Conservation (phyloP, 2,329 filamentous ascomycete genomes). For the Zymoseptoria passerinii region DNA sequence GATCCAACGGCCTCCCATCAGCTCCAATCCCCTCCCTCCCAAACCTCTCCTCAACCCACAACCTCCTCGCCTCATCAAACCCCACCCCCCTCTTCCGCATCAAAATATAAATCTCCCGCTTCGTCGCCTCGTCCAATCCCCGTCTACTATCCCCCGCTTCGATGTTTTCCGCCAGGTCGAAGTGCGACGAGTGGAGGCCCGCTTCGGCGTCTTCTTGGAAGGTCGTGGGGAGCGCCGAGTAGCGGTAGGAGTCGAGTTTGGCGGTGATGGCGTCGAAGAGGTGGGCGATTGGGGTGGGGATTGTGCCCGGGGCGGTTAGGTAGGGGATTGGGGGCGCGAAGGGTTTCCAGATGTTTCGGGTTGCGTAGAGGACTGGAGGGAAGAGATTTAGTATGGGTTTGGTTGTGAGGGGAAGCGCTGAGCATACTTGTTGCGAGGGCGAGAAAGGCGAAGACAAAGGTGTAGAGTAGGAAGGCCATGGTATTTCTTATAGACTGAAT, state of each 20-base stretch:
- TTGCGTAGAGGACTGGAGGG: slow-evolving; percentile 62
- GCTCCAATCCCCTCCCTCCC: slow-evolving; percentile 78
- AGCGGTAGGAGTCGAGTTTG: slow-evolving; percentile 45
- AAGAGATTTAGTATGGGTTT: background rate
- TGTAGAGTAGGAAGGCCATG: slow-evolving; percentile 79
- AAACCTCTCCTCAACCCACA: slow-evolving; percentile 81
- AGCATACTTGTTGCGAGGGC: slow-evolving; percentile 58
- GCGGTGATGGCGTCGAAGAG: slow-evolving; percentile 35
- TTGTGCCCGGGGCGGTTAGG: slow-evolving; percentile 37
- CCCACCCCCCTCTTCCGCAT: slow-evolving; percentile 78
- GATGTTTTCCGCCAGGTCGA: slow-evolving; percentile 75
- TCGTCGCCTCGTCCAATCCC: slow-evolving; percentile 72
- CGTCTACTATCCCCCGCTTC: slow-evolving; percentile 67
- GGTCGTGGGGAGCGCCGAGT: slow-evolving; percentile 61
- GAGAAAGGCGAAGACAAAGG: slow-evolving; percentile 62
- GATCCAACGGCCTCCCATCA: slow-evolving; percentile 80
- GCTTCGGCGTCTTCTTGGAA: slow-evolving; percentile 83
- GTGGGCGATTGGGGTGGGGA: slow-evolving; percentile 48
- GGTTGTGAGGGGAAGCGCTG: slow-evolving; percentile 2
- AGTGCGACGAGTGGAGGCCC: slow-evolving; percentile 72
- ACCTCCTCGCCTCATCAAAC: slow-evolving; percentile 84
- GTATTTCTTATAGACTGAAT: no score
- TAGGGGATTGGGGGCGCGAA: slow-evolving; percentile 53
- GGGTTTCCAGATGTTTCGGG: slow-evolving; percentile 67
- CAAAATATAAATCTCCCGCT: slow-evolving; percentile 74